Evolutionary conservation across 2,329 filamentous ascomycete genomes (phyloP), one percentile per base, ranked within the genome.

Genomic region (Cytospora paraplurivora): DNA sequence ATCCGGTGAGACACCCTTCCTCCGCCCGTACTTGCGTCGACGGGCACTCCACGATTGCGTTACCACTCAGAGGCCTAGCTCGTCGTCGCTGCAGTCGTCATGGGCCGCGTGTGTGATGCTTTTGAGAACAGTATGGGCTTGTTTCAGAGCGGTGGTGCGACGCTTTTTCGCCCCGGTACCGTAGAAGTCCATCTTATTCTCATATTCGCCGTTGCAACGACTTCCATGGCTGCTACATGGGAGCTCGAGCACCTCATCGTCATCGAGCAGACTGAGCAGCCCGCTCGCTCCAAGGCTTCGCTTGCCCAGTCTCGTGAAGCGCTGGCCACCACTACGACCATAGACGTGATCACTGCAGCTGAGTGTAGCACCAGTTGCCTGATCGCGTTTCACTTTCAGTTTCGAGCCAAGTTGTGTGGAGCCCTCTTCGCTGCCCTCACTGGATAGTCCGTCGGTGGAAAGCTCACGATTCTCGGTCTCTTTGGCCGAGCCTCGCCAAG

Each of bases 21-120:
- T 52, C 19, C 21, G 47, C 19, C 21, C 13, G 12, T 21, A 19
- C 47, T 49, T 33, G 19, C 11, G 33, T 59, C 52, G 32, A 38
- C 37, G 35, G 35, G 15, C 51, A 61, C 4, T 27, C 15, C n/a
- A 32, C 27, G 15, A 44, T 8, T 41, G 38, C 58, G 51, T 34
- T n/a, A 55, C 32, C 17, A 7, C 41, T 56, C 32, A 64, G 33
- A 64, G 62, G 50, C 64, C 64, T 35, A 66, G 64, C 54, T 66
- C 64, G 50, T 66, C 64, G 49, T 64, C 62, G 62, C 64, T 66
- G 47, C 47, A 49, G 3, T 56, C 64, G n/a, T 49, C 57, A 32
- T 32, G 62, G 54, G 57, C 41, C 37, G 44, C 37, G 12, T 64
- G 55, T 15, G 64, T 64, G 41, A 62, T 56, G n/a, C 41, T 62